Base-by-base conservation (phyloP, 2,329 filamentous ascomycete species). In the Fusarium domesticum region DNA sequence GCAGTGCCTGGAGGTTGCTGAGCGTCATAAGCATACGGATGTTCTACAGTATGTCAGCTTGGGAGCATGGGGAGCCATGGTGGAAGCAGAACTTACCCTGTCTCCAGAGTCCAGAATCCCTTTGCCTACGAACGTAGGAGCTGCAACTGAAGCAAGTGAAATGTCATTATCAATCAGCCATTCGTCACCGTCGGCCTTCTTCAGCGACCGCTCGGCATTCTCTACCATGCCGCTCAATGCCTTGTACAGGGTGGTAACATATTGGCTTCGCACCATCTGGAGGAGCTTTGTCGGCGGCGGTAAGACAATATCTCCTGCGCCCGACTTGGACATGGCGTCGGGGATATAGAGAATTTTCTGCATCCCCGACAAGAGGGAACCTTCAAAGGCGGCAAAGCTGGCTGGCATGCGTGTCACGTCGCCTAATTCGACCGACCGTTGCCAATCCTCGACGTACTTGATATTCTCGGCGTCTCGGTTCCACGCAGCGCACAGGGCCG, bases 331-430 rank as follows among this genome's bases (percentile, higher is more conserved):
- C 72, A 84, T 86, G 17, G 89, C 88, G 54, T 96, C 92, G 2
- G 87, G 85, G 34, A 98, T 84, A 64, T 96, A 98, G 19, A 96
- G 75, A 42, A 97, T 95, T 71, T 92, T 95, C 67, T 98, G 93
- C 82, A 97, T 87, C 42, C 91, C 90, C 2, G 76, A 77, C 16
- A 98, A 73, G 11, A 98, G 75, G 6, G 86, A 80, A 42, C 84
- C 86, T 61, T 97, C 91, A 61, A 96, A 95, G 1, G 87, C 81
- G 14, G 88, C 76, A 66, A 98, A 96, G 42, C 85, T 83, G 2
- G 83, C 78, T 0, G 95, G 93, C 85, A 98, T 92, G 52, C 86
- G 86, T 1, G 95, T 98, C 36, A 96, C 77, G 60, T 96, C 91
- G 43, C 85, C 84, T 42, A 85, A 80, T 47, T 96, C 91, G 0